A percentile compares a stretch with the other conserved stretches of the same genome.
Conservation (phyloP, 2,329 filamentous ascomycete genomes). For the Neofusicoccum sp. region DNA sequence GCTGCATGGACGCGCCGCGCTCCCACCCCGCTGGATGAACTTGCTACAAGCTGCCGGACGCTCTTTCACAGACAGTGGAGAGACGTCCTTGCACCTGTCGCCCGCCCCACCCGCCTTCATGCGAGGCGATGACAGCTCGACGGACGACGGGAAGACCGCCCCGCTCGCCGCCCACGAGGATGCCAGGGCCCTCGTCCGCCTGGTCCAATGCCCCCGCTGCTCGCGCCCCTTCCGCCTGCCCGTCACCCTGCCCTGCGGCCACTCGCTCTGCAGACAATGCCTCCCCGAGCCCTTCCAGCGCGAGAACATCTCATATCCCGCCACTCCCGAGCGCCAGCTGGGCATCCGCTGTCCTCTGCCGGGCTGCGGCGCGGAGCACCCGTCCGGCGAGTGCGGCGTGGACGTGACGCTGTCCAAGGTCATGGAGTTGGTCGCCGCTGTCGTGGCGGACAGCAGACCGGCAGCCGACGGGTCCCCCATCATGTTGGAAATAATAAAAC, state of each 20-base stretch:
- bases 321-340: conserved; percentile 61
- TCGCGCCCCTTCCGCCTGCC: conserved; percentile 66
- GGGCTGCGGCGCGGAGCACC: conserved; percentile 68
- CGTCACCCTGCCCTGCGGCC: conserved; percentile 77
- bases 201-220: conserved; percentile 77
- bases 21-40: conserved; percentile 35
- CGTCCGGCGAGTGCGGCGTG: conserved; percentile 69
- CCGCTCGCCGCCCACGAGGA: conserved; percentile 52
- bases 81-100: conserved; percentile 32
- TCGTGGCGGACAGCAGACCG: conserved; percentile 46
- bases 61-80: conserved; percentile 32
- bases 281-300: conserved; percentile 66
- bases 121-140: conserved; percentile 37
- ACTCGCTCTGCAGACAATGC: conserved; percentile 72
- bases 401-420: conserved; percentile 76
- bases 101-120: conserved; percentile 39
- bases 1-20: conserved; percentile 4
- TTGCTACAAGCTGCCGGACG: conserved; percentile 32
- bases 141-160: conserved; percentile 33
- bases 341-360: conserved; percentile 73
- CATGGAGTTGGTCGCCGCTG: conserved; percentile 55
- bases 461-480: conserved; percentile 34
- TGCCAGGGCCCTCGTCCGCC: conserved; percentile 64
- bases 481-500: conserved; percentile 41
- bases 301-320: conserved; percentile 74